These are phyloP conservation scores for Pittosporum tobira DNA, from an alignment of 129 eudicot genomes.

Conservation along the genomic window DNA sequence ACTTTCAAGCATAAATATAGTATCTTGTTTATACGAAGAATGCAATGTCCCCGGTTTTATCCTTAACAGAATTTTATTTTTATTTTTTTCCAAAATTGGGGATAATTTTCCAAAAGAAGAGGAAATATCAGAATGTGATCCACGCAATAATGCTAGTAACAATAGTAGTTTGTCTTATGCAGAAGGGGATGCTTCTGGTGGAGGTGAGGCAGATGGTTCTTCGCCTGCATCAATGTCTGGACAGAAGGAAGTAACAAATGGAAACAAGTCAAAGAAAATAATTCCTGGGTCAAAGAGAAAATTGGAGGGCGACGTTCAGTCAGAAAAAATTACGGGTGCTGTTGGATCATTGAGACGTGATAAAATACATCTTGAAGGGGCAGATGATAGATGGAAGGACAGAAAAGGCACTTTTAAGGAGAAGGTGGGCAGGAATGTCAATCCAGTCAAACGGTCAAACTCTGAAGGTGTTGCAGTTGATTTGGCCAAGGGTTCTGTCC, in stretches of 20 bases:
- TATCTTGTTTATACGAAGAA: neutral
- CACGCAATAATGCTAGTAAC: no score
- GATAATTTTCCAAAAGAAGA: no score
- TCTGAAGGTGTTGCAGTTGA: constrained; percentile 27
- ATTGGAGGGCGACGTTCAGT: no score
- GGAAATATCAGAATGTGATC: no score
- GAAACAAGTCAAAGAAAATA: constrained; percentile 37
- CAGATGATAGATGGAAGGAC: constrained; percentile 23
- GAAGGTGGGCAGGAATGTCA: no score
- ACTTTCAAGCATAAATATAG: neutral
- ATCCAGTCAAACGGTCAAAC: constrained; percentile 47
- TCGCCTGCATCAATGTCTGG: no score
- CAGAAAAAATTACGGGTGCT: no score
- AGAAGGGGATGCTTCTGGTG: no score
- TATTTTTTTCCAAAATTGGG: neutral
- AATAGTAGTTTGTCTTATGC: no score
- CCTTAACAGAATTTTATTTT: no score
- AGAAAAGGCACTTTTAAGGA: constrained; percentile 20
- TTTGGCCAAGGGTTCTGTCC: constrained; percentile 23
- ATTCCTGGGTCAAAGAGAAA: constrained; percentile 33
- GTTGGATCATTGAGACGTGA: no score
- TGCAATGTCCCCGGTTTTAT: no score
- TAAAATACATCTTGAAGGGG: constrained; percentile 27
- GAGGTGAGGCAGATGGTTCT: constrained; percentile 11
- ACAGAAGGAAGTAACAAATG: constrained; percentile 28